Evolutionary conservation across 441 rosid genomes (phyloP).

Genomic region (Manihot esculenta): DNA sequence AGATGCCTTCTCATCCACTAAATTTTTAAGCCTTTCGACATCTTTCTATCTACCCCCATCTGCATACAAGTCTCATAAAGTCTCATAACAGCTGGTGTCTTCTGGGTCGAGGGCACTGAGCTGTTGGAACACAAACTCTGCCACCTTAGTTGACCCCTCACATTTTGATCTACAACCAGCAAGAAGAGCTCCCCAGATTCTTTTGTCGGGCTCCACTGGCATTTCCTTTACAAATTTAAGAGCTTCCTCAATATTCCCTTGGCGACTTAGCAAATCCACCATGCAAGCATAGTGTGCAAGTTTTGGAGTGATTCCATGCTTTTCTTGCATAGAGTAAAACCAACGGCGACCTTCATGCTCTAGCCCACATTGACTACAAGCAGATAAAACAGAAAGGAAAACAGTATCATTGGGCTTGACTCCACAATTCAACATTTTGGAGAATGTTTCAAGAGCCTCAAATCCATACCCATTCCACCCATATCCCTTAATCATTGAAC

Average conservation of each 20-base stretch:
- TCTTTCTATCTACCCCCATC: conserved; percentile 26
- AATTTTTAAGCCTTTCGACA: conserved; percentile 24
- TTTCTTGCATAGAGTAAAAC: conserved; percentile 26
- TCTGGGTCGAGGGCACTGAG: conserved; percentile 21
- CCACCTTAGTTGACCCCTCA: conserved; percentile 23
- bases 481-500: conserved; percentile 20
- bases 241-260: conserved; percentile 29
- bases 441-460: conserved; percentile 21
- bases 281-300: conserved; percentile 37
- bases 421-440: conserved; percentile 17
- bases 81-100: conserved; percentile 14
- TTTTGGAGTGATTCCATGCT: conserved; percentile 22
- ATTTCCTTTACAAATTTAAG: conserved; percentile 28
- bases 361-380: conserved; percentile 21
- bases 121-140: conserved; percentile 24
- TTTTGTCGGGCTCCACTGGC: conserved; percentile 32
- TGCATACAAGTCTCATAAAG: conserved; percentile 25
- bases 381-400: conserved; percentile 18
- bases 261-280: conserved; percentile 35
- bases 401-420: conserved; percentile 15
- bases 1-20: conserved; percentile 2
- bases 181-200: conserved; percentile 31
- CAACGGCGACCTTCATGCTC: conserved; percentile 19
- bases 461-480: conserved; percentile 13
- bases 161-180: conserved; percentile 25